Conservation (phyloP, 139 green algal genomes). For the Picochlorum sp. region DNA sequence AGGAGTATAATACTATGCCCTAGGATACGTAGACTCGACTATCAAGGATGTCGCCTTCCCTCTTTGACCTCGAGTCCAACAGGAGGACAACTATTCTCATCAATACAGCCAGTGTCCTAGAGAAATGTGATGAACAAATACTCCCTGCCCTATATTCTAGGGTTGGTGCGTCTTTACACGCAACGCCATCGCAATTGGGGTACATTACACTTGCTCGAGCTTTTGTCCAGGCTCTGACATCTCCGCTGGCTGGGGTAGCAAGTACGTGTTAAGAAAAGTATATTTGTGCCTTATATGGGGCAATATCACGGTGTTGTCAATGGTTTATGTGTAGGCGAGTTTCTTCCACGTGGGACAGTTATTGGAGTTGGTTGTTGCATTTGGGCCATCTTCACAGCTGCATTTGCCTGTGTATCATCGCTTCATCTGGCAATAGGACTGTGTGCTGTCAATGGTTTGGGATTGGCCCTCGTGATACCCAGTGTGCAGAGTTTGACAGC, state of each 20-base stretch:
- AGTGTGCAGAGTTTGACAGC: constrained; percentile 54
- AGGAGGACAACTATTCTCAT: constrained; percentile 29
- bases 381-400: constrained; percentile 58
- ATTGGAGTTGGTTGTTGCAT: constrained; percentile 55
- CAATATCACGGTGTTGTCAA: constrained; percentile 6
- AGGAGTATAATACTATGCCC: too few species aligned
- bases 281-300: background rate
- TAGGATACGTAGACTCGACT: too few species aligned
- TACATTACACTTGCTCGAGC: constrained; percentile 55
- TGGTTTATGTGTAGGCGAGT: constrained; percentile 5
- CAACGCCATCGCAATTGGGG: constrained; percentile 59
- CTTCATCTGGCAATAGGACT: constrained; percentile 38
- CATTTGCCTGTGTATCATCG: constrained; percentile 28
- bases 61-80: too few species aligned
- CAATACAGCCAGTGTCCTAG: constrained; percentile 59
- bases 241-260: constrained; percentile 36
- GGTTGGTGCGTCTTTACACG: constrained; percentile 46
- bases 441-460: constrained; percentile 60
- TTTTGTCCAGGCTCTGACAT: constrained; percentile 53
- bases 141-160: constrained; percentile 70
- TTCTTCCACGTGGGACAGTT: constrained; percentile 42
- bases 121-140: constrained; percentile 61
- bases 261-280: background rate
- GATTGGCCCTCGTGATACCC: constrained; percentile 62
- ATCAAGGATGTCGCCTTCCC: too few species aligned